phyloP scores from a whole-genome alignment of 176 grass and related monocot genomes.

The Rhynchospora breviuscula region DNA sequence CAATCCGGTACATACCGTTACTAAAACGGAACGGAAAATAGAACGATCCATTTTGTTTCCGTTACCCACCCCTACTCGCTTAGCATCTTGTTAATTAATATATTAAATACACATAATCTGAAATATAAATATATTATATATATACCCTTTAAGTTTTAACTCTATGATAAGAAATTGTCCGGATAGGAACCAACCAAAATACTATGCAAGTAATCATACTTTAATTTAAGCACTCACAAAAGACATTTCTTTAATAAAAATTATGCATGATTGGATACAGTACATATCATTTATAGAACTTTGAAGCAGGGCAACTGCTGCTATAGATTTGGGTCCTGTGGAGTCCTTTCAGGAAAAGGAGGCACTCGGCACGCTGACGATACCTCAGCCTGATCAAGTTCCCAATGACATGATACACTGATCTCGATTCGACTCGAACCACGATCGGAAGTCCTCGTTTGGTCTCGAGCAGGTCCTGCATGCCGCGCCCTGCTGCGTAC shows the following conservation, averaged over 20 bases:
- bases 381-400: conserved; percentile 50
- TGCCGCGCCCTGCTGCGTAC: conserved; percentile 72
- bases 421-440: conserved; percentile 41
- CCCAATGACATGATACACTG: conserved; percentile 45
- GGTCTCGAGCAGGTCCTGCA: conserved; percentile 75
- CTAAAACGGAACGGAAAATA: no score
- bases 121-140: neutral
- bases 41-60: no score
- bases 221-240: neutral
- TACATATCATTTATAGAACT: conserved; percentile 16
- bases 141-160: no score
- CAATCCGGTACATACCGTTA: no score
- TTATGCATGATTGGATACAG: neutral
- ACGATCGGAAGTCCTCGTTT: conserved; percentile 45
- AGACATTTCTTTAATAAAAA: neutral
- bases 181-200: neutral
- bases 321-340: conserved; percentile 27
- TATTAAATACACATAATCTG: no score
- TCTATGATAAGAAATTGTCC: neutral
- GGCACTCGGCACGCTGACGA: conserved; percentile 46
- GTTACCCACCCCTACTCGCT: no score
- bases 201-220: neutral
- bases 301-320: conserved; percentile 36
- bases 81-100: no score
- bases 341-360: conserved; percentile 39